Evolutionary conservation across 176 grass and related monocot genomes (phyloP).

Genomic region (Ensete ventricosum): DNA sequence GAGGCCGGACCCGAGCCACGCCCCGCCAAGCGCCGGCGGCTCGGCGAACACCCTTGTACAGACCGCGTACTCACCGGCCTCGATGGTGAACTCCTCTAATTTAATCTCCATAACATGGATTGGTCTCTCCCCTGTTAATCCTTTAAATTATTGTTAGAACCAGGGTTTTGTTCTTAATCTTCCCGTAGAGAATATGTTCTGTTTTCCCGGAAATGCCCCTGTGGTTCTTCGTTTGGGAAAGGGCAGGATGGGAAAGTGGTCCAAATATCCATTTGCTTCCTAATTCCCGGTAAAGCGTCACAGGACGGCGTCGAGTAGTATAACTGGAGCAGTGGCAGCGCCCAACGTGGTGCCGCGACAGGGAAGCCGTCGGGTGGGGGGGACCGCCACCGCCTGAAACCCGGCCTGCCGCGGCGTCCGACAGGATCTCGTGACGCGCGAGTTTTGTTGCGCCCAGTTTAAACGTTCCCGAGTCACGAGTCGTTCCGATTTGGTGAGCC

Average conservation of each 20-base stretch:
- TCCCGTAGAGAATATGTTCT: not conserved
- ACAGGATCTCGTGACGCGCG: conserved; percentile 1
- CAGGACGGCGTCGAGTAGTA: too few species aligned
- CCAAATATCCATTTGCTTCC: conserved; percentile 4
- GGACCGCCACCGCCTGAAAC: not conserved
- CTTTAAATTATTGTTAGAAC: not conserved
- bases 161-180: not conserved
- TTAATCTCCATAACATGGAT: not conserved
- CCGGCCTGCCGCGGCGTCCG: not conserved
- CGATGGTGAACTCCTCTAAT: conserved; percentile 17
- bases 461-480: not conserved
- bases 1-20: conserved; percentile 2
- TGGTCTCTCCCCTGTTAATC: not conserved
- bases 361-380: not conserved
- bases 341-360: not conserved
- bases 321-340: not conserved
- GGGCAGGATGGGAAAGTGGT: not conserved
- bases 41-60: conserved; percentile 17
- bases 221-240: not conserved
- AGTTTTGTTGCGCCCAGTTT: not conserved
- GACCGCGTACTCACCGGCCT: conserved; percentile 18
- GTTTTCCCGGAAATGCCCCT: not conserved
- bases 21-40: conserved; percentile 26
- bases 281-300: not conserved
- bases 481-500: too few species aligned